These are phyloP conservation scores for Oxyria digyna DNA, from an alignment of 148 eudicot genomes.

Conservation along the genomic window DNA sequence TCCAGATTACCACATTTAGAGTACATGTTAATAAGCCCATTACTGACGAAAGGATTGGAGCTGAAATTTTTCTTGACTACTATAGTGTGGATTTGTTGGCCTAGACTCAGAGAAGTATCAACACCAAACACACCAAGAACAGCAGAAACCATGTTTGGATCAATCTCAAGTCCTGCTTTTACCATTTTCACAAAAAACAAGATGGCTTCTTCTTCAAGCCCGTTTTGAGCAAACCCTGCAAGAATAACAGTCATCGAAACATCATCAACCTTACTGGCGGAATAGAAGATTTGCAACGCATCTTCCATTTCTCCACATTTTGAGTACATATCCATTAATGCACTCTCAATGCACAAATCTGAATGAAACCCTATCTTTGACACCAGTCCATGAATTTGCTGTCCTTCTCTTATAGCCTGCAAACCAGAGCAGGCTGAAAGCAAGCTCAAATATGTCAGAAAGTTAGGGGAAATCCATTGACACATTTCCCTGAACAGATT, in stretches of 20 bases:
- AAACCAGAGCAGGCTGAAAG: slow-evolving; percentile 67
- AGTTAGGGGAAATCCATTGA: slow-evolving; percentile 47
- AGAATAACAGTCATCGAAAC: slow-evolving; percentile 69
- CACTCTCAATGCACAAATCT: slow-evolving; percentile 67
- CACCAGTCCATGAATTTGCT: slow-evolving; percentile 50
- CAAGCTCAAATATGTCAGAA: slow-evolving; percentile 53
- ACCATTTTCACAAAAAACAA: slow-evolving; percentile 51
- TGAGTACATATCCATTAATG: slow-evolving; percentile 86
- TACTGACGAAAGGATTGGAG: slow-evolving; percentile 45
- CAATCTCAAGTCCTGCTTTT: slow-evolving; percentile 40
- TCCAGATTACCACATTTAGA: slow-evolving; percentile 71
- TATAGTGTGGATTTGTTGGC: slow-evolving; percentile 61
- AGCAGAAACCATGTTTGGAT: slow-evolving; percentile 68
- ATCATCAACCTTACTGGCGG: slow-evolving; percentile 49
- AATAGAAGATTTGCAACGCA: slow-evolving; percentile 48
- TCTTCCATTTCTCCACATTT: slow-evolving; percentile 60
- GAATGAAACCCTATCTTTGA: slow-evolving; percentile 54
- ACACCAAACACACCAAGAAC: slow-evolving; percentile 68
- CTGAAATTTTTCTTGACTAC: slow-evolving; percentile 40
- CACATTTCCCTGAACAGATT: slow-evolving; percentile 43
- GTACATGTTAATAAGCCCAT: slow-evolving; percentile 88
- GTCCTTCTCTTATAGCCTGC: slow-evolving; percentile 48
- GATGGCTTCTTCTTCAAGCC: slow-evolving; percentile 63
- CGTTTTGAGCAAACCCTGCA: slow-evolving; percentile 72
- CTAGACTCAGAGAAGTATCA: slow-evolving; percentile 52